Percentiles rank a stretch among this genome's conserved stretches.
Conservation (phyloP, 257 asterid genomes). For the Avicennia marina region DNA sequence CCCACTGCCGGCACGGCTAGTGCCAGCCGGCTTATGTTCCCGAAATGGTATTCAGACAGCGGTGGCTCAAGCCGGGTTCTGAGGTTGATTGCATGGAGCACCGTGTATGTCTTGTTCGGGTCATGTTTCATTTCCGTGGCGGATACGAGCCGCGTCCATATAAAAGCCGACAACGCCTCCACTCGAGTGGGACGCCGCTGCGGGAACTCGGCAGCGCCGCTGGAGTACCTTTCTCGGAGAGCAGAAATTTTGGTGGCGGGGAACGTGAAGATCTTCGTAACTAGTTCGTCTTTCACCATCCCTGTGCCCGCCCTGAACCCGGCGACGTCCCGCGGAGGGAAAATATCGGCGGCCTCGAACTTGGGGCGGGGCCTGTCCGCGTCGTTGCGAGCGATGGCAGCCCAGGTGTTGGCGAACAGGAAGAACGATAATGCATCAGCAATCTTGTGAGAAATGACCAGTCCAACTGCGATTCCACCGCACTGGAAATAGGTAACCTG, state of each 20-base stretch:
- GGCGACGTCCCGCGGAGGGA: conserved; percentile 34
- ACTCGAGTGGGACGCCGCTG: conserved; percentile 29
- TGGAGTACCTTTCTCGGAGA: conserved; percentile 28
- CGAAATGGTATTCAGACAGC: conserved; percentile 25
- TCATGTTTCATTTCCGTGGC: conserved; percentile 16
- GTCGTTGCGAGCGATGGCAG: too few relatives aligned
- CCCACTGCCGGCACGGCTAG: conserved; percentile 19
- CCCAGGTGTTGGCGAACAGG: conserved; percentile 38
- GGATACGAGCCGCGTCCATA: conserved; percentile 35
- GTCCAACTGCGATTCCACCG: conserved; percentile 37
- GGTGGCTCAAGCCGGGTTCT: conserved; percentile 31
- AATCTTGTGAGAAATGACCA: conserved; percentile 36
- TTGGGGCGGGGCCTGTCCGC: conserved; percentile 16
- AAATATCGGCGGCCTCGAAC: conserved; percentile 28
- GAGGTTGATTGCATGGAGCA: conserved; percentile 40
- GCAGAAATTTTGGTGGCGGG: conserved; percentile 22
- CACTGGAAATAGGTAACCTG: conserved; percentile 35
- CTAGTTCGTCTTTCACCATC: conserved; percentile 26
- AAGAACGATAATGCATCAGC: conserved; percentile 30
- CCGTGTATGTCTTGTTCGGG: conserved; percentile 21
- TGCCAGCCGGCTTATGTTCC: conserved; percentile 25
- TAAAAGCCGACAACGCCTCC: conserved; percentile 39
- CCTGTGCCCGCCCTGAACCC: conserved; percentile 22
- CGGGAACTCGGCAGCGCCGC: neutral
- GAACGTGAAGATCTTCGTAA: conserved; percentile 32